Base-by-base conservation (phyloP, 306 rosid species). In the Luffa aegyptiaca region DNA sequence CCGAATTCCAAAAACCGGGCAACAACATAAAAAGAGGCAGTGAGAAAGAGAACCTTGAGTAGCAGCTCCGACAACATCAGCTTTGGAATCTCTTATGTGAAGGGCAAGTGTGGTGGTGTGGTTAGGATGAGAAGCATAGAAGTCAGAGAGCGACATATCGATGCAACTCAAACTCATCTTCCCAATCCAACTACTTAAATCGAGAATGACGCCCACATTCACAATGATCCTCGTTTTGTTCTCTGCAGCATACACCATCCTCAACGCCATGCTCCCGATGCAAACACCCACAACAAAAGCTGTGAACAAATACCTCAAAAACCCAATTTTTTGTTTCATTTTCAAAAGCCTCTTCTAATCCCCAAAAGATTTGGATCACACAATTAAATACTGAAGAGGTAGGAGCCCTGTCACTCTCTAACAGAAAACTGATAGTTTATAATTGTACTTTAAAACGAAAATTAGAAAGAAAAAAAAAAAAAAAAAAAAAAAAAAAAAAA, bases 181-280 rank as follows among this genome's bases (percentile, higher is more conserved):
- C 39, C 83, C 79, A 26, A 9, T 1, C 51, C 14, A 18, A 6
- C 17, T 33, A 63, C 63, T 79, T 4, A 73, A 48, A 36, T 81
- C 63, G 6, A 81, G 79, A 59, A 81, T 14, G 35, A 81, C 80
- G 2, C 83, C 83, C 5, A 74, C 80, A 8, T 74, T 46, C 55
- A 81, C 75, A 16, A 16, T 35, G 58, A 44, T 42, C 20, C 46
- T 56, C 4, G 61, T 56, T 56, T 56, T 56, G 62, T 56, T 56
- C 20, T 56, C 33, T 18, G 31, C 26, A n/a, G 11, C 26, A 20
- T 1, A n/a, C 8, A n/a, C 62, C 62, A 26, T 26, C 1, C 31
- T 26, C 0, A 26, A 26, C 31, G 31, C 1, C 31, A 6, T 56
- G 2, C 2, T 56, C 11, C 3, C 2, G 10, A n/a, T n/a, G 33